phyloP scores from a whole-genome alignment of 164 flowering plant genomes.

The Stephania yunnanensis region DNA sequence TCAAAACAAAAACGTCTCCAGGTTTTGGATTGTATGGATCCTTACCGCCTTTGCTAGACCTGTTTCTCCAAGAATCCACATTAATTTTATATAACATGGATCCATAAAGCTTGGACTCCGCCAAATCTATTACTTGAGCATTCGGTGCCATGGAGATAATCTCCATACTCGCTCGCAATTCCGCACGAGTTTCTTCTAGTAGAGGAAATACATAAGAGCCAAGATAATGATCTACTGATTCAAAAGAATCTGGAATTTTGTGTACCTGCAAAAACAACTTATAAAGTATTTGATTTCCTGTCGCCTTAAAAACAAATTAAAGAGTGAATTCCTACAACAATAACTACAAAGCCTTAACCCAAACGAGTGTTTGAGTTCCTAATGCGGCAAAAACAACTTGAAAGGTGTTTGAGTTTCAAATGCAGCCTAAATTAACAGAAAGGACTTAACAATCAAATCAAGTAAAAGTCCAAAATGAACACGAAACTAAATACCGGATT shows the following conservation, averaged over 20 bases:
- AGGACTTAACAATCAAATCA: too few species aligned
- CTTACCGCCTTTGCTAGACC: conserved; percentile 21
- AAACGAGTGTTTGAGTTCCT: too few species aligned
- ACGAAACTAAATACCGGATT: too few species aligned
- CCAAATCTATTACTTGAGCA: conserved; percentile 31
- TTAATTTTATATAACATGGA: conserved; percentile 28
- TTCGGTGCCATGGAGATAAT: conserved; percentile 36
- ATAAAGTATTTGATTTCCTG: background rate
- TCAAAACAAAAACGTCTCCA: conserved; percentile 52
- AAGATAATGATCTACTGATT: conserved; percentile 39
- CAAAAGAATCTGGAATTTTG: conserved; percentile 45
- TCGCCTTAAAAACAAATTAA: too few species aligned
- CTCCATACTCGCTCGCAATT: conserved; percentile 43
- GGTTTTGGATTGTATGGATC: conserved; percentile 44
- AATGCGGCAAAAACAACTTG: too few species aligned
- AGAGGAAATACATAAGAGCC: conserved; percentile 44
- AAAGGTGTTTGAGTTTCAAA: too few species aligned
- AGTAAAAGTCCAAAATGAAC: too few species aligned
- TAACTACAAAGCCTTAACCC: too few species aligned
- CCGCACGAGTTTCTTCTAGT: conserved; percentile 53
- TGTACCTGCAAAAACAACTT: conserved; percentile 31
- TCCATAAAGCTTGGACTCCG: conserved; percentile 19
- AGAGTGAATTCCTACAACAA: too few species aligned
- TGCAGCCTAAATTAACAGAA: too few species aligned
- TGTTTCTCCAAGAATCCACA: conserved; percentile 51